Evolutionary conservation across 1,139 yeast genomes (phyloP), one percentile per base, ranked within the genome.

Genomic region (Pneumocystis canis): DNA sequence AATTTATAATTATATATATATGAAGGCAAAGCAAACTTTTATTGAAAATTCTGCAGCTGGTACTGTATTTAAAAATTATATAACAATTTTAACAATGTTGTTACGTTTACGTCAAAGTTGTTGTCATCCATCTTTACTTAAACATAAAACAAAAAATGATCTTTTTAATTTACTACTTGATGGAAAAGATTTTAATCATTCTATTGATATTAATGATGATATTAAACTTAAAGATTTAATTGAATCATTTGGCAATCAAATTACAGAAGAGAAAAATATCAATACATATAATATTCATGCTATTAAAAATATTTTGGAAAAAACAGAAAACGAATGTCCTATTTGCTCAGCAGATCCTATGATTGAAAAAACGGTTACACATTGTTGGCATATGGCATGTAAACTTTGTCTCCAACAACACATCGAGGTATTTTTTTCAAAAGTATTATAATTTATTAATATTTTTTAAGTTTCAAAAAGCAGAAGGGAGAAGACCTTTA

Each of bases 21-120:
- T 82, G 1, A 78, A 81, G 61, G 96, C 96, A 0, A 82, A 84
- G 66, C 76, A 76, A 16, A 80, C 90, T 1, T 89, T 89, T 66
- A 84, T 82, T 62, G 84, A 85, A 59, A 73, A 85, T 63, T 75
- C 80, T 54, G 79, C 79, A 2, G 74, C 76, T 6, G 97, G 97
- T 1, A 82, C 85, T 66, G 76, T 88, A n/a, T 73, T 87, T 69
- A 84, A 82, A 66, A 82, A 81, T 65, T 90, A 88, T 71, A 82
- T 94, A 0, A 84, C 87, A 58, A 88, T 92, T 67, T 76, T 92
- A 67, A 85, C 94, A 1, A 95, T 88, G 70, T 85, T 92, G 65
- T 74, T 90, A 66, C 78, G 97, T 63, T 77, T 92, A 58, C 78
- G 97, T 63, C 97, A 92, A 72, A 82, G 87, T 0, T 92, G 97